Evolutionary conservation across 2,329 filamentous ascomycete species (phyloP), one percentile per base, ranked within the genome.

Genomic region (Lomentospora prolificans): DNA sequence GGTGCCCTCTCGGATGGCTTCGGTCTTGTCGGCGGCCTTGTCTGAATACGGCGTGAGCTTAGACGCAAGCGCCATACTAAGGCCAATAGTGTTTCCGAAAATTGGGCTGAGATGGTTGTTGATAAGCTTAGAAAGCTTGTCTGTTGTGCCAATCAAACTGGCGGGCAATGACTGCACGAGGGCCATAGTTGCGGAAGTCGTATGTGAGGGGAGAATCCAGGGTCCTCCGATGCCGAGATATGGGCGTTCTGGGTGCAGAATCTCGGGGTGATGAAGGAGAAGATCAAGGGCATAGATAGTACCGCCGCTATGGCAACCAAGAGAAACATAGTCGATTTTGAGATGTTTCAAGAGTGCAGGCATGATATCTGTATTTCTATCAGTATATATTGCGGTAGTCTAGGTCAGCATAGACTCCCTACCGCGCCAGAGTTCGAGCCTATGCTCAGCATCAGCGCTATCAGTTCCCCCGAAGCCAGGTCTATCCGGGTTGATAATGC

Each of bases 381-480:
- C 12, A 33, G n/a, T n/a, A n/a, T n/a, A n/a, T n/a, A n/a, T n/a
- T n/a, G n/a, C n/a, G n/a, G n/a, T n/a, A n/a, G n/a, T n/a, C n/a
- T n/a, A n/a, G n/a, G n/a, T n/a, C n/a, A n/a, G n/a, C n/a, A n/a
- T n/a, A n/a, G n/a, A n/a, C n/a, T 12, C 39, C 39, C 55, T 61
- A 59, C 67, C 65, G 3, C 64, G 61, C 65, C 65, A 69, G 6
- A 64, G 50, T 2, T 27, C 53, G 41, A 71, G 57, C 9, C 62
- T 58, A 14, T 63, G 51, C 5, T 58, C 41, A 0, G 60, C 54
- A 3, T 58, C 55, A 1, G 64, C 65, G 6, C 63, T 57, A 14
- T 65, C 64, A 4, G 68, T 70, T 6, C 65, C 64, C 9, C 69
- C 70, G 44, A 72, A 64, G 7, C 70, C 69, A 0, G 71, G 69